Base-by-base conservation (phyloP, 176 grass and related monocot genomes). In the Calamus simplicifolius region DNA sequence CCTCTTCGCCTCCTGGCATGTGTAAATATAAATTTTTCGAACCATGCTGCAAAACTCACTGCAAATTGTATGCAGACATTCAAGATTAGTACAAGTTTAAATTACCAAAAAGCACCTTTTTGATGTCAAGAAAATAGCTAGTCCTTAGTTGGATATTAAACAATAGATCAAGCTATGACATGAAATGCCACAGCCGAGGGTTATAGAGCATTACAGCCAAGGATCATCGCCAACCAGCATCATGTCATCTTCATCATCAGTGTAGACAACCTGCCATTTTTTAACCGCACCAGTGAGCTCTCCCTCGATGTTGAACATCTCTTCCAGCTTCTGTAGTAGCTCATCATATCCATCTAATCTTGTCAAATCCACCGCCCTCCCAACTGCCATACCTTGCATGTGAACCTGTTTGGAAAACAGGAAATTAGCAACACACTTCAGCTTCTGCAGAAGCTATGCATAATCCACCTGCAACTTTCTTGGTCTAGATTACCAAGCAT, bases 161-260 rank as follows among this genome's bases (percentile, higher is more conserved):
- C 10, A 43, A 43, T 13, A 13, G 35, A 43, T 43, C 35, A 43
- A 13, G 35, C 35, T 10, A 43, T 43, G 10, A 43, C 12, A 43
- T 43, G 35, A 43, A 43, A 43, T 43, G 7, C 35, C 35, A 43
- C 12, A 43, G 35, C 8, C 18, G 14, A 69, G 23, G 18, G 58
- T 6, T 59, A 48, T 51, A 54, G 35, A 30, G 63, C 62, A 78
- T 78, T 98, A 98, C 93, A 69, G 60, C 93, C 93, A 98, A 55
- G 87, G 93, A 76, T 98, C 87, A n/a, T 98, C 87, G 35, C 93
- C 93, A 64, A 88, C 87, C 62, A 82, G 64, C 93, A 98, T 98
- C 73, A 92, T 83, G 69, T 98, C 93, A 76, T 98, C 81, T 56
- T 92, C 87, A 7, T 92, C 93, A 52, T 98, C 93, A 1, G 81